A percentile compares a stretch with the other conserved stretches of the same genome.
Evolutionary conservation across 2,329 filamentous ascomycete species (phyloP).

Genomic region (Xylariaceae sp.): DNA sequence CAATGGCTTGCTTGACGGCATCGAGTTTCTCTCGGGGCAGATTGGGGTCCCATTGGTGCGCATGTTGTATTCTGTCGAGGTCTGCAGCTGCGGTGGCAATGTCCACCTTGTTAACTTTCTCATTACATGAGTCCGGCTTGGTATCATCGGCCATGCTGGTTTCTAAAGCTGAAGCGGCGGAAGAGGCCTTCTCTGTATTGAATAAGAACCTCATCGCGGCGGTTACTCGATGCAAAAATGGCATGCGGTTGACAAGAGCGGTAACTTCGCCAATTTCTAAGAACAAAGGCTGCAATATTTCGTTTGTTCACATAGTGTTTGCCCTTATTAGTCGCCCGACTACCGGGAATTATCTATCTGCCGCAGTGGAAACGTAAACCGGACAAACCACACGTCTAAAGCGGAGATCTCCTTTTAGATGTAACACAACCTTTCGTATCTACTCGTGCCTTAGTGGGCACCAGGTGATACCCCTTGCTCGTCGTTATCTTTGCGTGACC

Average conservation of each 20-base stretch:
- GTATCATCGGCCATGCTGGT: constrained; percentile 19
- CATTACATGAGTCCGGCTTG: constrained; percentile 16
- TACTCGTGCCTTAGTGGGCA: no score
- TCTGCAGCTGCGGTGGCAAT: constrained; percentile 29
- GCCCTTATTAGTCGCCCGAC: neutral
- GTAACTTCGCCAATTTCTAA: neutral
- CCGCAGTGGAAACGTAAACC: no score
- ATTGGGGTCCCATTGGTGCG: constrained; percentile 42
- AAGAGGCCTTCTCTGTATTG: constrained; percentile 7
- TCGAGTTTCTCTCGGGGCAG: constrained; percentile 39
- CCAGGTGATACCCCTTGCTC: neutral
- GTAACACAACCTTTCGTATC: no score
- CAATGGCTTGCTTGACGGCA: constrained; percentile 35
- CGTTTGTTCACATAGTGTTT: neutral
- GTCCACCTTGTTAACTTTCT: constrained; percentile 26
- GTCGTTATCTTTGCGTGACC: neutral
- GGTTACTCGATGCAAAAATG: neutral
- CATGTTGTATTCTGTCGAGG: constrained; percentile 36
- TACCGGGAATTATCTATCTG: neutral
- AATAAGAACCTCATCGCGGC: constrained; percentile 19
- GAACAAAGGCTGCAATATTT: neutral
- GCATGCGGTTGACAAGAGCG: neutral
- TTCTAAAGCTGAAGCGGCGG: constrained; percentile 15
- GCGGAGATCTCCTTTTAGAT: no score
- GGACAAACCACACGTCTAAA: no score